Evolutionary conservation across 441 rosid species (phyloP).

Genomic region (Pelargonium australe): DNA sequence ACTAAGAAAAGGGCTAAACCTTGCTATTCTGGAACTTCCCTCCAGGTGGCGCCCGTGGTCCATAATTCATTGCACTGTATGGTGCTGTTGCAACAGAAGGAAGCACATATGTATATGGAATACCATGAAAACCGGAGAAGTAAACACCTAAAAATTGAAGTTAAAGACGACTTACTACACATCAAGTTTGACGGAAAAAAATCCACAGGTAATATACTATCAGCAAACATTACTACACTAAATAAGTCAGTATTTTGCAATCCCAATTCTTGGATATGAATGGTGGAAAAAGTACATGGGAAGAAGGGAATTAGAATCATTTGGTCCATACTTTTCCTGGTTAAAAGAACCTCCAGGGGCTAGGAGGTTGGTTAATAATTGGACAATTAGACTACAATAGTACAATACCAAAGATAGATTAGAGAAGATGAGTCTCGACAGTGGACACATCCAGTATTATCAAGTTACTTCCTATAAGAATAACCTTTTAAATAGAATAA

Average conservation of each 20-base stretch:
- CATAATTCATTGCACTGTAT: constrained; percentile 57
- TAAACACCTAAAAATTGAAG: constrained; percentile 50
- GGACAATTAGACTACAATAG: too few species aligned
- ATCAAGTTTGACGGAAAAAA: not conserved
- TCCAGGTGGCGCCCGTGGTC: constrained; percentile 55
- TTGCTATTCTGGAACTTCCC: constrained; percentile 74
- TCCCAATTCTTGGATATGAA: not conserved
- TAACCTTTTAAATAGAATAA: not conserved
- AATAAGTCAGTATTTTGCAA: not conserved
- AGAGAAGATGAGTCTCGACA: too few species aligned
- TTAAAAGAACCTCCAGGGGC: too few species aligned
- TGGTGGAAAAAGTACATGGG: too few species aligned
- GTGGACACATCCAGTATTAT: too few species aligned
- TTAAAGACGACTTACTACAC: constrained; percentile 34
- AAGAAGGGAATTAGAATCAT: too few species aligned
- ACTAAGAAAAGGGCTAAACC: constrained; percentile 39
- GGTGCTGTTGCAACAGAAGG: constrained; percentile 77
- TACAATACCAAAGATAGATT: too few species aligned
- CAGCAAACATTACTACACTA: not conserved
- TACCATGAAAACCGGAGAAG: constrained; percentile 64
- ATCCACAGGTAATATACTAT: not conserved
- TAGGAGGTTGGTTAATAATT: too few species aligned
- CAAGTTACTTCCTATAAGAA: too few species aligned
- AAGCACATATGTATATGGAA: constrained; percentile 54
- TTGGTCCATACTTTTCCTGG: not conserved